Evolutionary conservation across 169 alveolate genomes (phyloP), one percentile per base, ranked within the genome.

Genomic region (Eimeria brunetti): DNA sequence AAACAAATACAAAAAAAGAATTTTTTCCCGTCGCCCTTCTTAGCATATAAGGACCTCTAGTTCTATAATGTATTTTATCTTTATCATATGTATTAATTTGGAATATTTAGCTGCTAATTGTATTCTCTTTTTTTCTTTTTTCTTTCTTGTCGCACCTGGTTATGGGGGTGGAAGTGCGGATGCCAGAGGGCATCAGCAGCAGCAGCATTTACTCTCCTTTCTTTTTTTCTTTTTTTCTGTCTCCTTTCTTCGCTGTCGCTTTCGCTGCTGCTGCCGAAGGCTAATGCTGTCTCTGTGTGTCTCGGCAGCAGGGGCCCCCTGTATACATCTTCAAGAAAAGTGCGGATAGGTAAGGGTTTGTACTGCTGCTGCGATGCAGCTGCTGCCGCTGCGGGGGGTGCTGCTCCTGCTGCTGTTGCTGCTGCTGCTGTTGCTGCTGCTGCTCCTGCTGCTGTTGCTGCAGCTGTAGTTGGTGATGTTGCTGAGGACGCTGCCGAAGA

Each of bases 151-250:
- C 67, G 16, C 18, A 94, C 96, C 89, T 97, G 96, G 69, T 97
- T 97, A 58, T 97, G 97, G 14, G 97, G 97, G 62, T 97, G 97
- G 69, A 97, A 97, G 75, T 97, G 97, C 2, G 97, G 97, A 46
- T 95, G 97, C 97, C 97, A 97, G 92, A 97, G 92, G 16, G 97
- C 96, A 76, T 97, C 97, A 6, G 97, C 56, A 1, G 97, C 97
- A 38, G 94, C 96, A 22, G 93, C 93, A 88, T 94, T 97, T 22
- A 97, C 96, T 80, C 91, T 58, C 8, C 95, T n/a, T 53, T 91
- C 95, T 27, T 64, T 76, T 85, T 80, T 91, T 81, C 88, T 56
- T 49, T 46, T 91, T 41, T 58, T 91, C 16, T 51, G 73, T 46
- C 69, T 12, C 56, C 91, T 73, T 46, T 80, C 95, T 51, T 91